Base-by-base conservation (phyloP, 129 eudicot species). In the Escallonia herrerae region DNA sequence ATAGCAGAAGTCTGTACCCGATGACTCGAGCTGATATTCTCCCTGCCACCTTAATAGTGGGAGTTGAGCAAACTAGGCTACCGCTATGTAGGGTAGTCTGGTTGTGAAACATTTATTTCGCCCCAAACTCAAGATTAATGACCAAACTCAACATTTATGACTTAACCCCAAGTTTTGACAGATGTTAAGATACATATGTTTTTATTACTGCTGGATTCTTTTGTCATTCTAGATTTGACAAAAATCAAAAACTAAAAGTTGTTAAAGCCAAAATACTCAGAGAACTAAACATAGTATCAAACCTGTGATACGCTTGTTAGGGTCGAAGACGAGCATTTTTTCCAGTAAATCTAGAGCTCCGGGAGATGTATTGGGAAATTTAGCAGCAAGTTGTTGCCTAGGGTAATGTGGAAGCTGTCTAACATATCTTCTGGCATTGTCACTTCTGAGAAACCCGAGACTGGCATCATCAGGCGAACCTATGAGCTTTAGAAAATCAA, bases 391-490 rank as follows among this genome's bases (percentile, higher is more conserved):
- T 40, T 74, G 78, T 68, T 80, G 90, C 74, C 62, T 71, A 38
- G 86, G 83, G 40, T 80, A 84, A 39, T 84, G 90, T 5, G 90
- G 90, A 15, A 84, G 90, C 77, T 80, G 83, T 76, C 78, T 73
- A 50, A 84, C 85, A 44, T 84, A 84, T 65, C 83, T 74, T 9
- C 90, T 73, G 33, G 90, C 90, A 69, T 84, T 77, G 58, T 84
- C 86, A 58, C 90, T 80, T 61, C 85, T 77, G 8, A 84, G 76
- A 72, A 84, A 84, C 33, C 86, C 86, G 50, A 84, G 83, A 72
- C 90, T 84, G 47, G 90, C 82, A 68, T 84, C 90, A n/a, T 84
- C 90, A 46, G 90, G 90, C 42, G 90, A 80, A 55, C 90, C 90
- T 76, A 84, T 80, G 68, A 84, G 86, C 90, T 83, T 56, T 74